Evolutionary conservation across 495 filamentous ascomycete genomes (phyloP), one percentile per base, ranked within the genome.

Genomic region (Lentithecium fluviatile): DNA sequence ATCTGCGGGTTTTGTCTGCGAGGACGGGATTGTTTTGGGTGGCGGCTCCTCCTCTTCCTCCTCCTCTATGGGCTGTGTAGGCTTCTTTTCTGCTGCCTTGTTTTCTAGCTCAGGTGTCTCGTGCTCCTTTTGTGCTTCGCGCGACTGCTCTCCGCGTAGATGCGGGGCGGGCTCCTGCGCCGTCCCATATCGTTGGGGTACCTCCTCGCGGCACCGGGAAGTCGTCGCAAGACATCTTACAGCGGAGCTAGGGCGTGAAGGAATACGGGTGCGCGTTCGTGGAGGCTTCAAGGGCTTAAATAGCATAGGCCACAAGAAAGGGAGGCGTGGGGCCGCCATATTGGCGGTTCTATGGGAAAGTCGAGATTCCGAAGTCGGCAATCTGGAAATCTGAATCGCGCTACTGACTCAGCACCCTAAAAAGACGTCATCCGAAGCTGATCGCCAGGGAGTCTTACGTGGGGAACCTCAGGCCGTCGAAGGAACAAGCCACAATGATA

Each of bases 121-220:
- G 3, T 10, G 29, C 15, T 48, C 54, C 12, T 15, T 40, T 47
- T 45, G 24, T 6, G 38, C 64, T 57, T 57, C 17, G 34, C n/a
- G 13, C 15, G 17, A 23, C 23, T 56, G 24, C 21, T 20, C 13
- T 34, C 53, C 60, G 13, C 52, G 59, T 37, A 73, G 43, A 63
- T 74, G 72, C 40, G 70, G 58, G 32, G 75, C 60, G 40, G 84
- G 86, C 55, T 88, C 84, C 17, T 88, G 82, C 17, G 82, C 85
- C 43, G 82, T 85, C 45, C 86, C 86, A 71, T 86, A 84, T 29
- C 86, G 75, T 54, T 78, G 75, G 2, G 23, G 12, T 1, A 21
- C 13, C 26, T 15, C 11, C 54, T 42, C n/a, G 40, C 40, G 17
- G n/a, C 26, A 24, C 25, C 40, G 40, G 3, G 50, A 17, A 8